Conservation (phyloP, 2,329 filamentous ascomycete species). For the Cladobotryum protrusum region DNA sequence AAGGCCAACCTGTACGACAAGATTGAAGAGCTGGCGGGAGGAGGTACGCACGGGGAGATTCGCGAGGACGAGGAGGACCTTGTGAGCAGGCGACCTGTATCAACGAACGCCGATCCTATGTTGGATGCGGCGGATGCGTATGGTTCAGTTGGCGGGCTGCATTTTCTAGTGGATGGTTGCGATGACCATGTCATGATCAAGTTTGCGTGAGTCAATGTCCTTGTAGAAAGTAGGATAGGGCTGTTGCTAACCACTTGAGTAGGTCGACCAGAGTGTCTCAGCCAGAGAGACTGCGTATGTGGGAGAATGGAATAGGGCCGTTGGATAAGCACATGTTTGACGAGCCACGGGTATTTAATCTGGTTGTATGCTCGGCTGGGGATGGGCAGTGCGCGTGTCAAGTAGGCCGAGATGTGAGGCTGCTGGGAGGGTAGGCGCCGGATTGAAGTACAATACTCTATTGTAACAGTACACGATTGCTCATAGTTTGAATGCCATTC, state of each 20-base stretch:
- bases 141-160: slow-evolving; percentile 5
- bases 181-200: slow-evolving; percentile 3
- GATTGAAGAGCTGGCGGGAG: not conserved
- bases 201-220: slow-evolving; percentile 2
- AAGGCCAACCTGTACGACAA: not conserved
- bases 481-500: too few species aligned
- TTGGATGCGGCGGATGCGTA: not conserved
- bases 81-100: not conserved
- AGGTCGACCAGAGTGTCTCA: not conserved
- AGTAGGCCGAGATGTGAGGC: not conserved
- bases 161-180: slow-evolving; percentile 9
- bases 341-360: not conserved
- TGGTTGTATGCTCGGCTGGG: not conserved
- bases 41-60: not conserved
- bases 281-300: not conserved
- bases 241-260: not conserved
- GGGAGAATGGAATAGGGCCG: not conserved
- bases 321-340: not conserved
- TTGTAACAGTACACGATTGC: too few species aligned
- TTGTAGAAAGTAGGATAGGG: too few species aligned
- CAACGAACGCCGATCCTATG: not conserved
- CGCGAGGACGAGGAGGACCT: not conserved
- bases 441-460: too few species aligned
- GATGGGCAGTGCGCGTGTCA: not conserved
- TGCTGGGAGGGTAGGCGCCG: too few species aligned